Conservation (phyloP, 2,329 filamentous ascomycete genomes). For the Pseudogymnoascus sp. region DNA sequence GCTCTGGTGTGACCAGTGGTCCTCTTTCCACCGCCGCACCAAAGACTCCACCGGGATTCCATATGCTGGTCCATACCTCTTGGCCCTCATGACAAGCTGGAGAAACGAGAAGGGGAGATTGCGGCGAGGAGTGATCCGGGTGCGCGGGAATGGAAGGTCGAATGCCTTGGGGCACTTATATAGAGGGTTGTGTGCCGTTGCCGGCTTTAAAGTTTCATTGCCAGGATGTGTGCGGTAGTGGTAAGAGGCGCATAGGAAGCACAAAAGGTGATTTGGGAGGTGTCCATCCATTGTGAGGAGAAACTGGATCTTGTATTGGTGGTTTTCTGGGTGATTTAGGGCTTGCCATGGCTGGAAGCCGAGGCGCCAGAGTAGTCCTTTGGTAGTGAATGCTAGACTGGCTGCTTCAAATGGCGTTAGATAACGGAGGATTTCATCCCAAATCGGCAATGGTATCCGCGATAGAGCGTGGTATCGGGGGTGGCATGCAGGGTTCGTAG, state of each 20-base stretch:
- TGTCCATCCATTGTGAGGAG: slow-evolving; percentile 42
- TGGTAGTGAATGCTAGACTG: slow-evolving; percentile 41
- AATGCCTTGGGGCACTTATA: slow-evolving; percentile 47
- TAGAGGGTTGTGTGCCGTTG: slow-evolving; percentile 47
- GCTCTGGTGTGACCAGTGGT: slow-evolving; percentile 48
- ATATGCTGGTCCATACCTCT: slow-evolving; percentile 39
- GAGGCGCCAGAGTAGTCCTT: slow-evolving; percentile 37
- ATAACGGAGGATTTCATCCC: slow-evolving; percentile 36
- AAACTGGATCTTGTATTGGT: slow-evolving; percentile 41
- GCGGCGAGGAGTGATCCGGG: slow-evolving; percentile 46
- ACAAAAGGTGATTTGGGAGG: slow-evolving; percentile 50
- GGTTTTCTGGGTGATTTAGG: slow-evolving; percentile 37
- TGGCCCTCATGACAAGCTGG: slow-evolving; percentile 46
- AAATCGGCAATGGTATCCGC: slow-evolving; percentile 28
- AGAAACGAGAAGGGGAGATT: slow-evolving; percentile 51
- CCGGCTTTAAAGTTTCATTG: slow-evolving; percentile 44
- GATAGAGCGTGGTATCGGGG: not conserved
- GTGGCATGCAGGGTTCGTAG: not conserved
- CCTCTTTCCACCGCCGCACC: slow-evolving; percentile 42
- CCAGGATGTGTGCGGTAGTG: slow-evolving; percentile 47
- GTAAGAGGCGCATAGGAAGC: slow-evolving; percentile 49
- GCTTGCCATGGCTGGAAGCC: slow-evolving; percentile 33
- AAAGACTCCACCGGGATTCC: slow-evolving; percentile 42
- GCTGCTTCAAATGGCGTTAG: slow-evolving; percentile 40
- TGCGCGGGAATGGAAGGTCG: slow-evolving; percentile 37